phyloP scores from a whole-genome alignment of 805 yeast genomes.

The Millerozyma miso region DNA sequence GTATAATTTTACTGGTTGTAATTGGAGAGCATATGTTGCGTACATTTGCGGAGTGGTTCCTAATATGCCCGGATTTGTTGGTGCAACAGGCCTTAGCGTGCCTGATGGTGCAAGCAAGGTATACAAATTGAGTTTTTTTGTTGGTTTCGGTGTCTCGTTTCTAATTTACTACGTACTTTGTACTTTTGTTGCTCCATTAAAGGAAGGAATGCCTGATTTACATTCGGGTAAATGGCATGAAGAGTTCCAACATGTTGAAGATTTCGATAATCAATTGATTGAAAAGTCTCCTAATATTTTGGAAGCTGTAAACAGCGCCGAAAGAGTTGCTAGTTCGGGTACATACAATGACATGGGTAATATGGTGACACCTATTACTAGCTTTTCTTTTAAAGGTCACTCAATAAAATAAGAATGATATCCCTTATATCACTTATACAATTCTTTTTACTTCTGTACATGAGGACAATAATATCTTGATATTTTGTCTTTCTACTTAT shows the following conservation, averaged over 20 bases:
- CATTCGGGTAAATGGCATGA: constrained; percentile 54
- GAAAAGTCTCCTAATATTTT: neutral
- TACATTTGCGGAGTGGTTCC: constrained; percentile 78
- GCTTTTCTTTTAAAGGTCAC: neutral
- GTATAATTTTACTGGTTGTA: constrained; percentile 60
- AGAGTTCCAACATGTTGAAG: constrained; percentile 60
- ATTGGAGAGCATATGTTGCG: constrained; percentile 83
- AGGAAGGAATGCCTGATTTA: constrained; percentile 26
- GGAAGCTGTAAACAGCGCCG: neutral
- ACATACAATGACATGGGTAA: neutral
- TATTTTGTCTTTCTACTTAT: too few relatives aligned
- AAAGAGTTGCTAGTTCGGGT: neutral
- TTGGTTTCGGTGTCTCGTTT: constrained; percentile 65
- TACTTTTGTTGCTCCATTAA: constrained; percentile 50
- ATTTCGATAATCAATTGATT: constrained; percentile 44
- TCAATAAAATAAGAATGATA: neutral
- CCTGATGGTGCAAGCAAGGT: constrained; percentile 76
- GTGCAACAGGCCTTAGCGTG: constrained; percentile 70
- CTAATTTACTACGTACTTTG: constrained; percentile 42
- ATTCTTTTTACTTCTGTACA: too few relatives aligned
- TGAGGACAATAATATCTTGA: too few relatives aligned
- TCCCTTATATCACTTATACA: too few relatives aligned
- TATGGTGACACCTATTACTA: neutral
- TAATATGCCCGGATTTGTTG: constrained; percentile 83
- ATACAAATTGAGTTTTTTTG: constrained; percentile 69